phyloP scores from a whole-genome alignment of 177 flowering plant genomes.

The Vitis hybrid region DNA sequence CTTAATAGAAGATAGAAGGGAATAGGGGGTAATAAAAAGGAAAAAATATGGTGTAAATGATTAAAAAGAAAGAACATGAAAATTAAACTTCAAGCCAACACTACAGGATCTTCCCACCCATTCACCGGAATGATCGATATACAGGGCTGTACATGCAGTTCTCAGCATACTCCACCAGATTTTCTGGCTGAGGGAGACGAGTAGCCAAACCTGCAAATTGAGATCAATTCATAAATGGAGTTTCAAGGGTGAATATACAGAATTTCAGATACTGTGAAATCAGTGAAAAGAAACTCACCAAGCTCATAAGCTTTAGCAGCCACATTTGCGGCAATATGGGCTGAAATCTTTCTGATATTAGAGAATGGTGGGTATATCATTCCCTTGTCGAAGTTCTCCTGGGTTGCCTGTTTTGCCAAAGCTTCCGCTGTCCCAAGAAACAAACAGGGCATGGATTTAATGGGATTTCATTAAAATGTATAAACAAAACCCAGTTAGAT shows the following conservation, averaged over 20 bases:
- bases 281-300: conserved; percentile 25
- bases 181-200: conserved; percentile 47
- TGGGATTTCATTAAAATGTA: not conserved
- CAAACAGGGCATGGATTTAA: not conserved
- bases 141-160: conserved; percentile 66
- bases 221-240: no score
- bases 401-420: conserved; percentile 48
- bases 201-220: conserved; percentile 47
- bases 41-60: no score
- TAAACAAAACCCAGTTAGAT: no score
- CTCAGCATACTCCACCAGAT: conserved; percentile 52
- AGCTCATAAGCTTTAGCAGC: conserved; percentile 69
- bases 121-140: conserved; percentile 45
- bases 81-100: not conserved
- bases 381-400: conserved; percentile 53
- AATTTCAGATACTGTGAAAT: not conserved
- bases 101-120: not conserved
- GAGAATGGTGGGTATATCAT: conserved; percentile 61
- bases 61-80: no score
- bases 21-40: not conserved
- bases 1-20: not conserved
- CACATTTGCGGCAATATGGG: conserved; percentile 62
- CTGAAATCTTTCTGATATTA: conserved; percentile 65
- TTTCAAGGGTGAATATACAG: no score
- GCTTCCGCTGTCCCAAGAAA: conserved; percentile 54